These are phyloP conservation scores for Hibiscus mutabilis DNA, from an alignment of 345 rosid genomes.

Conservation along the genomic window DNA sequence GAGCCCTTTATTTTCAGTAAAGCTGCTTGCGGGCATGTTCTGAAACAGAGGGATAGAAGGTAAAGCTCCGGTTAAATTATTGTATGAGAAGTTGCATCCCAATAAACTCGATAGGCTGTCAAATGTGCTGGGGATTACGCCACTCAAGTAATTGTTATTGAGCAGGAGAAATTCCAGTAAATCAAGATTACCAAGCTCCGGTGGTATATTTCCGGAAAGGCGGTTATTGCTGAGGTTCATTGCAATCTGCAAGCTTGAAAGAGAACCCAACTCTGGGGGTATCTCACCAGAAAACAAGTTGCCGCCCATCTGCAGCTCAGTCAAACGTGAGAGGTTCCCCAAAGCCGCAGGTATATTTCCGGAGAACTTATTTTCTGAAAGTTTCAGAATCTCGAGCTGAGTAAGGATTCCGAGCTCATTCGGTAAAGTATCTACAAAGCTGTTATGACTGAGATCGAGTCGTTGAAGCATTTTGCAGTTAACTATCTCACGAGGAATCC, in stretches of 20 bases:
- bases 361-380: conserved; percentile 77
- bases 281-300: conserved; percentile 67
- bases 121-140: conserved; percentile 64
- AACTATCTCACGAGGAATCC: conserved; percentile 59
- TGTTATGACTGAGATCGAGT: conserved; percentile 76
- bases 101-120: conserved; percentile 63
- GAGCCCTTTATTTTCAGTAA: conserved; percentile 62
- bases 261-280: conserved; percentile 66
- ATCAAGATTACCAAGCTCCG: conserved; percentile 70
- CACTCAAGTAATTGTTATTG: conserved; percentile 66
- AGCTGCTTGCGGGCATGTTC: conserved; percentile 53
- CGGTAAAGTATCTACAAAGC: conserved; percentile 56
- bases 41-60: conserved; percentile 54
- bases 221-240: conserved; percentile 79
- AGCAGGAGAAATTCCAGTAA: conserved; percentile 61
- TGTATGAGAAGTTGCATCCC: conserved; percentile 85
- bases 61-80: conserved; percentile 59
- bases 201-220: conserved; percentile 60
- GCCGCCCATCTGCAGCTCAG: conserved; percentile 90
- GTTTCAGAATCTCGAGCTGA: conserved; percentile 75
- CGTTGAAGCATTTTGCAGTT: conserved; percentile 80
- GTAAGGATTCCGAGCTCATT: conserved; percentile 58
- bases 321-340: conserved; percentile 67
- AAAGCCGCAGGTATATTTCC: conserved; percentile 59
- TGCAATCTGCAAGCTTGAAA: conserved; percentile 85